Percentiles rank a stretch among this genome's conserved stretches.
phyloP scores from a whole-genome alignment of 306 rosid species.

The Cucumis hystrix region DNA sequence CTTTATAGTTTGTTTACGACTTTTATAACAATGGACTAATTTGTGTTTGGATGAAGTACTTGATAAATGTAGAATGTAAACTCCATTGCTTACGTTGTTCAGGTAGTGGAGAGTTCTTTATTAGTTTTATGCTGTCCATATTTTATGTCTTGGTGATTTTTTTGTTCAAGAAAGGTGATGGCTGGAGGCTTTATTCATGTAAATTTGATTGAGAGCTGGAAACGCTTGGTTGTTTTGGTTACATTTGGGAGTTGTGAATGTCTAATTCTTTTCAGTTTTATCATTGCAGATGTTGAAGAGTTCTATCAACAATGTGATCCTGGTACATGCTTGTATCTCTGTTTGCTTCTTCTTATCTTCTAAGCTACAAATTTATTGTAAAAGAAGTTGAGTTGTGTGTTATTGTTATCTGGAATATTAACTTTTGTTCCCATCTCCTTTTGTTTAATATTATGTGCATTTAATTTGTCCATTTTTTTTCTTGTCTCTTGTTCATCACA shows the following conservation, averaged over 20 bases:
- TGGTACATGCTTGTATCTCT: slow-evolving; percentile 22
- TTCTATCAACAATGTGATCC: slow-evolving; percentile 84
- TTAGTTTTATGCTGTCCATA: not conserved
- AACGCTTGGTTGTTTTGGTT: not conserved
- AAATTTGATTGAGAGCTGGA: not conserved
- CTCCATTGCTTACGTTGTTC: not conserved
- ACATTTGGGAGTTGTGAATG: not conserved
- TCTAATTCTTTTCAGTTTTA: slow-evolving; percentile 18
- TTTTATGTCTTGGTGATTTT: not conserved
- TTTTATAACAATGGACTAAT: not conserved
- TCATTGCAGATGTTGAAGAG: slow-evolving; percentile 72
- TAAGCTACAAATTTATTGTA: not conserved
- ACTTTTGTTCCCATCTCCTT: not conserved
- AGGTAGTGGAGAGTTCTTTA: not conserved
- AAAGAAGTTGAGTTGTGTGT: not conserved
- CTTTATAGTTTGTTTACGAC: not conserved
- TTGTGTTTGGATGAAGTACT: not conserved
- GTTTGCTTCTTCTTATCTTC: slow-evolving; percentile 5
- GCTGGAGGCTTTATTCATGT: not conserved
- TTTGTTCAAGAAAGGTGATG: not conserved
- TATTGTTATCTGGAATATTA: not conserved
- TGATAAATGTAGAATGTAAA: not conserved
- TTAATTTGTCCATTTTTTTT: not conserved
- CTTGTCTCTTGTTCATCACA: not conserved
- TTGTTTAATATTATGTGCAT: not conserved